A percentile compares a stretch with the other conserved stretches of the same genome.
phyloP scores from a whole-genome alignment of 352 stramenopile genomes.

The Peronospora farinosa region DNA sequence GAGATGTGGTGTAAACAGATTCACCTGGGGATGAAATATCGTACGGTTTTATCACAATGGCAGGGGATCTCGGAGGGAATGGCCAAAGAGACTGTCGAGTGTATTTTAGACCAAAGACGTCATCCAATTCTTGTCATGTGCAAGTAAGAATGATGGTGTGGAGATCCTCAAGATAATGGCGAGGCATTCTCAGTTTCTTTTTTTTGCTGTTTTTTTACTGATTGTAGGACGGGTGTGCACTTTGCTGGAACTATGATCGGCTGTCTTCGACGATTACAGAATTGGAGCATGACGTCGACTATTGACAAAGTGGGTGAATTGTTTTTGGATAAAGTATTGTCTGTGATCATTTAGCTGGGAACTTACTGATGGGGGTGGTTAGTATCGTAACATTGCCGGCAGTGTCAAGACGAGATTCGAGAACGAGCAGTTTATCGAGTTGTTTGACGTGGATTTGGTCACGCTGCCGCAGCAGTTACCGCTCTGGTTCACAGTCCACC shows the following conservation, averaged over 20 bases:
- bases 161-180: background rate
- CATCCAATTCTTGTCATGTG: slow-evolving; percentile 85
- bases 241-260: slow-evolving; percentile 77
- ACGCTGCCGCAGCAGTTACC: slow-evolving; percentile 72
- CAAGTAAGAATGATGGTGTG: slow-evolving; percentile 47
- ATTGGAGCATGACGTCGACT: slow-evolving; percentile 81
- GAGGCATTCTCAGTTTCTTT: slow-evolving; percentile 1
- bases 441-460: slow-evolving; percentile 84
- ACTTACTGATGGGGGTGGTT: background rate
- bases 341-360: background rate
- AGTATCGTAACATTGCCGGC: slow-evolving; percentile 84
- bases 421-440: slow-evolving; percentile 86
- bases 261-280: slow-evolving; percentile 74
- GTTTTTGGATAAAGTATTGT: background rate
- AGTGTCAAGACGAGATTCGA: slow-evolving; percentile 84
- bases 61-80: slow-evolving; percentile 73
- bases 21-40: slow-evolving; percentile 79
- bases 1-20: slow-evolving; percentile 32
- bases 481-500: slow-evolving; percentile 76
- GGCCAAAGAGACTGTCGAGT: slow-evolving; percentile 82
- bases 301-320: slow-evolving; percentile 65
- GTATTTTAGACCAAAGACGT: slow-evolving; percentile 68
- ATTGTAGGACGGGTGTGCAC: slow-evolving; percentile 57
- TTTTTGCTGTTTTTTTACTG: background rate
- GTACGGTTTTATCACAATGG: slow-evolving; percentile 56